Percentiles rank a stretch among this genome's conserved stretches.
phyloP scores from a whole-genome alignment of 1,139 yeast species.

The Debaryomycetaceae sp. region DNA sequence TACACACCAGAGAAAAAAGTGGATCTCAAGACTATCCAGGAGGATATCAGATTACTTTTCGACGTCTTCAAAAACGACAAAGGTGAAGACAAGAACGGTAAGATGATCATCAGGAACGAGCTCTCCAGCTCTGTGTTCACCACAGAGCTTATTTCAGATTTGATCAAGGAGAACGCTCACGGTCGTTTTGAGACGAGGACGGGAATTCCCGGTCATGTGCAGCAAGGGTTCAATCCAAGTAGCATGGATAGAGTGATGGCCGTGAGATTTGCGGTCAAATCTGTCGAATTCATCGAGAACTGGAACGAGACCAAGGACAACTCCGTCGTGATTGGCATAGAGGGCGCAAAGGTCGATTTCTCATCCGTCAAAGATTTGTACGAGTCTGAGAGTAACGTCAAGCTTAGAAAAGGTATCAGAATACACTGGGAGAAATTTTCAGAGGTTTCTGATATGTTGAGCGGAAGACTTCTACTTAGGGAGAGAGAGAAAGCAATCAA shows the following conservation, averaged over 20 bases:
- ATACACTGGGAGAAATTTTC: slow-evolving; percentile 67
- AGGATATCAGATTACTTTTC: slow-evolving; percentile 69
- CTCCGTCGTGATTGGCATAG: slow-evolving; percentile 68
- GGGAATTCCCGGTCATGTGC: slow-evolving; percentile 81
- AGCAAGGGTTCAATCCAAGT: slow-evolving; percentile 78
- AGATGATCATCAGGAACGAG: slow-evolving; percentile 64
- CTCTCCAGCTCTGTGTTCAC: slow-evolving; percentile 68
- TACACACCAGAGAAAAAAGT: slow-evolving; percentile 92
- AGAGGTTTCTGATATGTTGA: slow-evolving; percentile 60
- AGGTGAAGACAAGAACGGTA: slow-evolving; percentile 80
- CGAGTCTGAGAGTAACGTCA: slow-evolving; percentile 55
- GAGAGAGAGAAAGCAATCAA: slow-evolving; percentile 8
- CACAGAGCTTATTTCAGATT: slow-evolving; percentile 64
- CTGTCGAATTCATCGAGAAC: slow-evolving; percentile 66
- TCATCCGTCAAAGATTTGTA: slow-evolving; percentile 54
- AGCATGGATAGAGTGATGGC: slow-evolving; percentile 76
- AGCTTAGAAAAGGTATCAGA: slow-evolving; percentile 60
- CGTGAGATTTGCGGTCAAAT: slow-evolving; percentile 64
- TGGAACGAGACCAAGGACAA: slow-evolving; percentile 14
- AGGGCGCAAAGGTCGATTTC: slow-evolving; percentile 60
- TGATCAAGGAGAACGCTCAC: slow-evolving; percentile 61
- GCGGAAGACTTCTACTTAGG: slow-evolving; percentile 58
- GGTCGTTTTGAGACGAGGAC: slow-evolving; percentile 73
- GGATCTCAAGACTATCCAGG: slow-evolving; percentile 64
- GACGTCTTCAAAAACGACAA: slow-evolving; percentile 68